Evolutionary conservation across 192 early-diverging fungal genomes (phyloP).

Genomic region (Linnemannia zychae): DNA sequence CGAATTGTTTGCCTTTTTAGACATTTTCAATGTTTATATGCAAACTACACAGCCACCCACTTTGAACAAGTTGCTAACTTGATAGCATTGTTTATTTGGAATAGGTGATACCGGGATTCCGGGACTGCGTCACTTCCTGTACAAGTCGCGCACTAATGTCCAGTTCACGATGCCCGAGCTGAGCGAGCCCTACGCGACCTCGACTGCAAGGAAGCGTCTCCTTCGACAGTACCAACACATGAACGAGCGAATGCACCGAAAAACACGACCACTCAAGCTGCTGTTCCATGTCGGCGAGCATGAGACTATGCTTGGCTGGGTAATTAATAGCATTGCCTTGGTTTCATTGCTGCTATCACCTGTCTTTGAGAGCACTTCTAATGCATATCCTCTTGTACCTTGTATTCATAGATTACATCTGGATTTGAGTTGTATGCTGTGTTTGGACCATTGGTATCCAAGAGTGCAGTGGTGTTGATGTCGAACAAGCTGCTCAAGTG

Average conservation of each 20-base stretch:
- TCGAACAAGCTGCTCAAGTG: slow-evolving; percentile 80
- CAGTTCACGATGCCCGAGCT: slow-evolving; percentile 78
- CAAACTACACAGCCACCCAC: neutral
- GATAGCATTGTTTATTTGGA: neutral
- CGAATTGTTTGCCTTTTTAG: neutral
- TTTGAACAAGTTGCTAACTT: neutral
- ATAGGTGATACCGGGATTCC: slow-evolving; percentile 74
- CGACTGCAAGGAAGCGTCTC: slow-evolving; percentile 66
- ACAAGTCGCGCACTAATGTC: slow-evolving; percentile 70
- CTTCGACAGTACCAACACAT: slow-evolving; percentile 50
- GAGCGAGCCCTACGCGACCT: slow-evolving; percentile 69
- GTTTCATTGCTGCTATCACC: no score
- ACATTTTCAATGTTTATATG: neutral
- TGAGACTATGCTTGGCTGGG: slow-evolving; percentile 76
- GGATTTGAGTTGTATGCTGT: slow-evolving; percentile 82
- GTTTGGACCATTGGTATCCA: slow-evolving; percentile 71
- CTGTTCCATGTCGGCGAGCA: slow-evolving; percentile 63
- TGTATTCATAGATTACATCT: slow-evolving; percentile 62
- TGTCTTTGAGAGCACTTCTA: no score
- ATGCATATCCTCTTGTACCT: neutral
- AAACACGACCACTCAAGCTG: slow-evolving; percentile 65
- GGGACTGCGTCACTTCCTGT: slow-evolving; percentile 79
- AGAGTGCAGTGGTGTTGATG: slow-evolving; percentile 71
- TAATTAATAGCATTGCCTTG: no score
- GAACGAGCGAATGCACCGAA: slow-evolving; percentile 68